These are phyloP conservation scores for Fagopyrum homotropicum DNA, from an alignment of 148 eudicot species.

Conservation along the genomic window DNA sequence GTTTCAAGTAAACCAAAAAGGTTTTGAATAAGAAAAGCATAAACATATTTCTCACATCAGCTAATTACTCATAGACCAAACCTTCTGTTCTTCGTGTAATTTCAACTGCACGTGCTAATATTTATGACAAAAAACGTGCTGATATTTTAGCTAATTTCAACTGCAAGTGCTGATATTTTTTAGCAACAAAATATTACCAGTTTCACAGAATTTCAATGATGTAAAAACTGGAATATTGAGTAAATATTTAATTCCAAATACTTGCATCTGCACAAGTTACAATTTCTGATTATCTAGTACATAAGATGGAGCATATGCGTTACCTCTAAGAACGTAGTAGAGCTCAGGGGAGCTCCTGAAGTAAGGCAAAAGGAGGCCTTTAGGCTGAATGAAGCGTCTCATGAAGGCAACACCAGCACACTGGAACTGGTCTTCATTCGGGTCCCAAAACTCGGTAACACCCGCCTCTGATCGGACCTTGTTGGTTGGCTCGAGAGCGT, in stretches of 20 bases:
- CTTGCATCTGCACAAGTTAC: too few relatives aligned
- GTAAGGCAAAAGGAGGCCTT: slow-evolving; percentile 65
- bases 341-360: slow-evolving; percentile 48
- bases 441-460: slow-evolving; percentile 57
- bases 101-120: background rate
- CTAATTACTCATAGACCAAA: background rate
- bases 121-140: too few relatives aligned
- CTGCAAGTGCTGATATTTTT: background rate
- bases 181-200: too few relatives aligned
- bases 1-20: too few relatives aligned
- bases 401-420: slow-evolving; percentile 60
- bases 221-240: too few relatives aligned
- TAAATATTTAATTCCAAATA: too few relatives aligned
- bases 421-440: slow-evolving; percentile 38
- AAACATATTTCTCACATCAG: background rate
- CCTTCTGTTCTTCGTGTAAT: background rate
- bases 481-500: slow-evolving; percentile 46
- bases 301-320: too few relatives aligned
- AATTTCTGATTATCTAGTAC: too few relatives aligned
- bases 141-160: background rate
- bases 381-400: slow-evolving; percentile 42
- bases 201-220: too few relatives aligned
- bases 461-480: slow-evolving; percentile 57
- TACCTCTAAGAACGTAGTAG: slow-evolving; percentile 54
- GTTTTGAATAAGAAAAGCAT: background rate